These are phyloP conservation scores for Acacia melanoxylon DNA, from an alignment of 306 rosid genomes.

Conservation along the genomic window DNA sequence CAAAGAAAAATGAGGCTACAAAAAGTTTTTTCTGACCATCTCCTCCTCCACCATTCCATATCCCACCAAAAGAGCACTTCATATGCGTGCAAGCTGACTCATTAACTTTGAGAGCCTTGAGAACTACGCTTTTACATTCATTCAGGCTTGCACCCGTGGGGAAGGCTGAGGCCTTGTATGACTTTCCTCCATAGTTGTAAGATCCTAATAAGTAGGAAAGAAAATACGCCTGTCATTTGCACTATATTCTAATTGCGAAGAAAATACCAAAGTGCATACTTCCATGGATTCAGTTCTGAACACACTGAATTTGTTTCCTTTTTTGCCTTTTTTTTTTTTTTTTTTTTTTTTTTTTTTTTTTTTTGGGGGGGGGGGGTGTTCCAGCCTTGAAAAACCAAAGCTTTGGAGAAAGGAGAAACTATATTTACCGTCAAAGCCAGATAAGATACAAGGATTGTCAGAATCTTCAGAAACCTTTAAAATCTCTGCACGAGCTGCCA, in stretches of 20 bases:
- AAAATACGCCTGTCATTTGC: background rate
- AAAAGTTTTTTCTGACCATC: conserved; percentile 85
- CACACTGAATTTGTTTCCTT: background rate
- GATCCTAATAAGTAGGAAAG: conserved; percentile 39
- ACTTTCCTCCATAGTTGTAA: conserved; percentile 68
- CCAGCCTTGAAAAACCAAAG: background rate
- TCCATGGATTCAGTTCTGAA: background rate
- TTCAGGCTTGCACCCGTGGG: conserved; percentile 67
- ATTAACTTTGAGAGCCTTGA: conserved; percentile 68
- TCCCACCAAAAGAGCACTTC: conserved; percentile 91
- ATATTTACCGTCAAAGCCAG: conserved; percentile 72
- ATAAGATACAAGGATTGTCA: conserved; percentile 69
- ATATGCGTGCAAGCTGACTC: conserved; percentile 73
- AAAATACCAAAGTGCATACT: background rate
- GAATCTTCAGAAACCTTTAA: conserved; percentile 56
- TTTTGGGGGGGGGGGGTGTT: background rate
- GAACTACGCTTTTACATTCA: conserved; percentile 62
- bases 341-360: too few relatives aligned
- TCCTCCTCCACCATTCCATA: conserved; percentile 96
- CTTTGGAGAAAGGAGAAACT: conserved; percentile 23
- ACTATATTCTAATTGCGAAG: background rate
- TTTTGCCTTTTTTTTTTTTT: too few relatives aligned
- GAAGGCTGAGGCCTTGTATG: conserved; percentile 53
- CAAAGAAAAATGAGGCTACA: conserved; percentile 97
- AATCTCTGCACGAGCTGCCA: conserved; percentile 93